Evolutionary conservation across 257 asterid genomes (phyloP), one percentile per base, ranked within the genome.

Genomic region (Prunella vulgaris): DNA sequence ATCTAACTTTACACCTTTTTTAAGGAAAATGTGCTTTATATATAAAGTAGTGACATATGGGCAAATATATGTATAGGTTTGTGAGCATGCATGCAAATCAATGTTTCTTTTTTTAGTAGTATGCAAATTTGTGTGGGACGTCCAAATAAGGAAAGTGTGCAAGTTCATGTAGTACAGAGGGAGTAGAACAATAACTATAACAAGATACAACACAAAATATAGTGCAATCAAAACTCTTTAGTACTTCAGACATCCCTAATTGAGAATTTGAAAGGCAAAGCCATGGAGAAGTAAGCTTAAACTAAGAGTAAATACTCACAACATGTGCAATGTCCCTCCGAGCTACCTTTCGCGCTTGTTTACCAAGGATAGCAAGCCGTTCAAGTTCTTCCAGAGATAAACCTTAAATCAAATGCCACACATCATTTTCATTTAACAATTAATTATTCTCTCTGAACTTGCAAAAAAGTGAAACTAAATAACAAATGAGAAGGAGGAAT

Each of bases 261-360:
- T 38, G 40, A 30, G 25, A 73, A 22, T 24, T 14, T 56, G n/a
- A 73, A 67, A 44, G 60, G 68, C 20, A 73, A 67, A 44, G 54
- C 25, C n/a, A 51, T n/a, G 22, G 66, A 61, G 21, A 60, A 60
- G 32, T 53, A 53, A 49, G 49, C 22, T 22, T 21, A 33, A 60
- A 67, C 21, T 44, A 78, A 64, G 30, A 59, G 54, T 28, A 70
- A 46, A 74, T 62, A 84, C 97, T 85, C 81, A 93, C 99, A 73
- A 93, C 90, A 82, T 87, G 86, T 61, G 97, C 90, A 75, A 93
- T 93, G 82, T 93, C 99, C 75, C 97, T 81, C 20, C 93, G 88
- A 76, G 97, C 90, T 48, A 96, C 90, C 89, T 93, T 93, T 58
- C 83, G 84, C 72, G 90, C 96, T 77, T 83, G 80, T 42, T 60